phyloP scores from a whole-genome alignment of 1,284 basidiomycete species.

The Prillingera fragicola region DNA sequence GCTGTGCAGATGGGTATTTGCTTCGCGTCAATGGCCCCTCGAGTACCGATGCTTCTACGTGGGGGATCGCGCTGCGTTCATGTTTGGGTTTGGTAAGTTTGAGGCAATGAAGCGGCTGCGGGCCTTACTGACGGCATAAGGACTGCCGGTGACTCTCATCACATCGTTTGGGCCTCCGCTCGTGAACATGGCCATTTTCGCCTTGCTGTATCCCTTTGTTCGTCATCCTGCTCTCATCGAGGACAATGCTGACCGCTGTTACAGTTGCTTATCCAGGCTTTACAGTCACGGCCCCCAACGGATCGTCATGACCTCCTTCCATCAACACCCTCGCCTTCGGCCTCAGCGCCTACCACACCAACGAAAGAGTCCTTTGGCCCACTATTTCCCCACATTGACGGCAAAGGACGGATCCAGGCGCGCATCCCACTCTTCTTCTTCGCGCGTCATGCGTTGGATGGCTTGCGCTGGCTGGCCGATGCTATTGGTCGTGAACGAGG shows the following conservation, averaged over 20 bases:
- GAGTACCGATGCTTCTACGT: conserved; percentile 35
- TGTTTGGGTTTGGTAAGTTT: conserved; percentile 46
- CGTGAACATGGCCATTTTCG: conserved; percentile 47
- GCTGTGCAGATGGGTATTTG: conserved; percentile 36
- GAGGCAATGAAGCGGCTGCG: not conserved
- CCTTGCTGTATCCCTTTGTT: conserved; percentile 46
- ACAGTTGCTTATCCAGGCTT: conserved; percentile 46
- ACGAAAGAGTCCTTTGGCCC: conserved; percentile 23
- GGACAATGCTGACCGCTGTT: not conserved
- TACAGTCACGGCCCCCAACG: conserved; percentile 37
- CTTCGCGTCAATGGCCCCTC: conserved; percentile 37
- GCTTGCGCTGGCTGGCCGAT: conserved; percentile 30
- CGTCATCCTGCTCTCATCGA: conserved; percentile 5
- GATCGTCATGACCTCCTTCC: conserved; percentile 17
- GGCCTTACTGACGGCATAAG: conserved; percentile 15
- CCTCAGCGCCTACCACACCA: conserved; percentile 23
- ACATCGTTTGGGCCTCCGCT: conserved; percentile 44
- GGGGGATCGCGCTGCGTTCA: conserved; percentile 38
- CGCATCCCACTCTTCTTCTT: conserved; percentile 38
- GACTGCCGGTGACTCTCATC: conserved; percentile 37
- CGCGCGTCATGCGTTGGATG: conserved; percentile 34
- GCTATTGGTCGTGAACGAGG: conserved; percentile 30
- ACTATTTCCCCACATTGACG: not conserved
- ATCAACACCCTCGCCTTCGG: conserved; percentile 25
- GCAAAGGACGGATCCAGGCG: not conserved